Evolutionary conservation across 129 eudicot genomes (phyloP).

Genomic region (Flaveria linearis): DNA sequence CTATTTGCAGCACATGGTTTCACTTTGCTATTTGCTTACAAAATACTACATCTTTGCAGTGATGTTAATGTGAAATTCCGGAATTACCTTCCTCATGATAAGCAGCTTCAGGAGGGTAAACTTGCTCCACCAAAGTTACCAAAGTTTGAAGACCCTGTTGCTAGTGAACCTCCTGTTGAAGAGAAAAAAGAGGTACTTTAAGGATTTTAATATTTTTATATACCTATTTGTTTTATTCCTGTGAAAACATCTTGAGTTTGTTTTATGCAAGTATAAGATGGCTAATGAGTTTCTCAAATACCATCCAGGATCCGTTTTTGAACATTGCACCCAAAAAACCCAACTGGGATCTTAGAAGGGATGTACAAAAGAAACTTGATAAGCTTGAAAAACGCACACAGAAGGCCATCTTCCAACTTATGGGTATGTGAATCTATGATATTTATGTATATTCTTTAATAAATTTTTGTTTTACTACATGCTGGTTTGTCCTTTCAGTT

Average conservation of each 20-base stretch:
- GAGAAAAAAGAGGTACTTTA: constrained; percentile 76
- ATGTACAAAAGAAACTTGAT: constrained; percentile 94
- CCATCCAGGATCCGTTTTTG: constrained; percentile 83
- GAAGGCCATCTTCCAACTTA: constrained; percentile 72
- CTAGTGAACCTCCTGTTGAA: constrained; percentile 57
- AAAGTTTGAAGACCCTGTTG: constrained; percentile 93
- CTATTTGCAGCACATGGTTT: constrained; percentile 16
- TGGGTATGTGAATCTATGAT: constrained; percentile 53
- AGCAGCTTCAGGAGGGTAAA: constrained; percentile 94
- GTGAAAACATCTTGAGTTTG: too few relatives aligned
- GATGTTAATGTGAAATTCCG: constrained; percentile 74
- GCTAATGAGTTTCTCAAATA: not conserved
- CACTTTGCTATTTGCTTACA: constrained; percentile 4
- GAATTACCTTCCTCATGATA: constrained; percentile 95
- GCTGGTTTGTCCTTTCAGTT: not conserved
- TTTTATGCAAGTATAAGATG: constrained; percentile 1
- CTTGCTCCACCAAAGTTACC: constrained; percentile 89
- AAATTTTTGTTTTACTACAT: not conserved
- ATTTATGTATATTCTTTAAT: not conserved
- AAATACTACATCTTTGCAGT: constrained; percentile 40
- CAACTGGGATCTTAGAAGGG: constrained; percentile 97
- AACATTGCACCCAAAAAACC: constrained; percentile 98
- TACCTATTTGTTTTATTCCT: not conserved
- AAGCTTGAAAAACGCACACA: constrained; percentile 90
- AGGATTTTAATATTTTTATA: not conserved